These are phyloP conservation scores for Fonsecaea nubica DNA, from an alignment of 2,329 filamentous ascomycete species.

Conservation along the genomic window DNA sequence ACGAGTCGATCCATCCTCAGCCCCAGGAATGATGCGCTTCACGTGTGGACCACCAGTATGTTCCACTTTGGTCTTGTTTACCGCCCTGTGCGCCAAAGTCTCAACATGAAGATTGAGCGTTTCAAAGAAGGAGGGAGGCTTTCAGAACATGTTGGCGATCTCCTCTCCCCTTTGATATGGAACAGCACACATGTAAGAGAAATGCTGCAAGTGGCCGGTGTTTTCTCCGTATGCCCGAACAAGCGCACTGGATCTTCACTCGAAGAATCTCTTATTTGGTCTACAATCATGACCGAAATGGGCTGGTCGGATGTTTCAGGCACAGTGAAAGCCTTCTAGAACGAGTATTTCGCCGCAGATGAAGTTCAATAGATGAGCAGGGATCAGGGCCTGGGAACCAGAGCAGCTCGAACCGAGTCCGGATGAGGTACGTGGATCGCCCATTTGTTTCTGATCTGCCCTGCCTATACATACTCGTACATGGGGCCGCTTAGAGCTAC, in stretches of 20 bases:
- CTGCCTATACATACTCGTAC: not conserved
- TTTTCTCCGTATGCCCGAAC: not conserved
- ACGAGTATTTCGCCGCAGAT: slow-evolving; percentile 8
- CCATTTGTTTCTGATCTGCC: slow-evolving; percentile 18
- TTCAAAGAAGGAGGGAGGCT: not conserved
- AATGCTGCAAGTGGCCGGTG: not conserved
- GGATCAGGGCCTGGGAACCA: slow-evolving; percentile 15
- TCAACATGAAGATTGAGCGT: not conserved
- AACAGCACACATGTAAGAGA: not conserved
- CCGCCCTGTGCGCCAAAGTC: not conserved
- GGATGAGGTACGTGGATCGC: slow-evolving; percentile 9
- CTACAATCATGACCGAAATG: slow-evolving; percentile 1
- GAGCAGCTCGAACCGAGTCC: slow-evolving; percentile 25
- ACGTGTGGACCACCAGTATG: not conserved
- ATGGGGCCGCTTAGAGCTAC: slow-evolving; percentile 25
- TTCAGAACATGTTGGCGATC: not conserved
- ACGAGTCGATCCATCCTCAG: not conserved
- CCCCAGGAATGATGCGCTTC: not conserved
- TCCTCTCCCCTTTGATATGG: not conserved
- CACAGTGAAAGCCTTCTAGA: slow-evolving; percentile 17
- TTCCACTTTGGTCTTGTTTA: not conserved
- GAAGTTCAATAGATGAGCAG: slow-evolving; percentile 6
- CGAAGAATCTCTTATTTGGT: not conserved
- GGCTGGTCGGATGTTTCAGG: slow-evolving; percentile 18
- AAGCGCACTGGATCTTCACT: not conserved